Percentiles rank a stretch among this genome's conserved stretches.
phyloP scores from a whole-genome alignment of 768 basidiomycete species.

The Asterophora lycoperdoides region DNA sequence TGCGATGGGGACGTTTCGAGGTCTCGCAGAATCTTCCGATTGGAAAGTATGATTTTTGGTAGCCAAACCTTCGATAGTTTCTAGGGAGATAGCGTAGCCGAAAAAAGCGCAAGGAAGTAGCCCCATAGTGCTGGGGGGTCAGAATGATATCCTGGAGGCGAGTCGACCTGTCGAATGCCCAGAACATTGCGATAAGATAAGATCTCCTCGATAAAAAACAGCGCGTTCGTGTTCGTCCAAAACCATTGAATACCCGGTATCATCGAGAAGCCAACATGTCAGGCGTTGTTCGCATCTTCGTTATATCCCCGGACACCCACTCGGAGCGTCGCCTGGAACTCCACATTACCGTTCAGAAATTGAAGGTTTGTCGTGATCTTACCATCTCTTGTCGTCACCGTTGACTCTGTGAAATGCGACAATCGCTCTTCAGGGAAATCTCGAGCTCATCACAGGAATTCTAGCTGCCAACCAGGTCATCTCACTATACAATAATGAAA shows the following conservation, averaged over 20 bases:
- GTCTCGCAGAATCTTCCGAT: too few species aligned
- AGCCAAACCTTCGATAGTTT: too few species aligned
- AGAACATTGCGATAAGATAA: too few species aligned
- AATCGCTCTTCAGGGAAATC: slow-evolving; percentile 51
- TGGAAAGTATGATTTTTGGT: too few species aligned
- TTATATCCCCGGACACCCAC: slow-evolving; percentile 83
- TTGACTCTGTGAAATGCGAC: slow-evolving; percentile 4
- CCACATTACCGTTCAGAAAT: slow-evolving; percentile 65
- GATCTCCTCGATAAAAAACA: too few species aligned
- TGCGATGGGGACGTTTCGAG: too few species aligned
- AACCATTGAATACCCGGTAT: not conserved
- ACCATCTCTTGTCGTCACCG: not conserved
- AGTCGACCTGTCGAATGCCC: too few species aligned
- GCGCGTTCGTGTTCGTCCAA: not conserved
- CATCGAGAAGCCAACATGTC: slow-evolving; percentile 10
- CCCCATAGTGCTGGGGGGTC: too few species aligned
- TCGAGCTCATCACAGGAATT: slow-evolving; percentile 91
- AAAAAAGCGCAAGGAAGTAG: too few species aligned
- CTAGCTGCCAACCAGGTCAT: slow-evolving; percentile 69
- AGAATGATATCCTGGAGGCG: too few species aligned
- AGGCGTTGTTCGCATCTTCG: slow-evolving; percentile 45
- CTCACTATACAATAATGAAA: slow-evolving; percentile 55
- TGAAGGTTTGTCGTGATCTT: slow-evolving; percentile 58
- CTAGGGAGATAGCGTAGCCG: too few species aligned
- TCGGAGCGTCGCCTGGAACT: slow-evolving; percentile 86